These are phyloP conservation scores for Spinacia oleracea DNA, from an alignment of 179 eudicot species.

Conservation along the genomic window DNA sequence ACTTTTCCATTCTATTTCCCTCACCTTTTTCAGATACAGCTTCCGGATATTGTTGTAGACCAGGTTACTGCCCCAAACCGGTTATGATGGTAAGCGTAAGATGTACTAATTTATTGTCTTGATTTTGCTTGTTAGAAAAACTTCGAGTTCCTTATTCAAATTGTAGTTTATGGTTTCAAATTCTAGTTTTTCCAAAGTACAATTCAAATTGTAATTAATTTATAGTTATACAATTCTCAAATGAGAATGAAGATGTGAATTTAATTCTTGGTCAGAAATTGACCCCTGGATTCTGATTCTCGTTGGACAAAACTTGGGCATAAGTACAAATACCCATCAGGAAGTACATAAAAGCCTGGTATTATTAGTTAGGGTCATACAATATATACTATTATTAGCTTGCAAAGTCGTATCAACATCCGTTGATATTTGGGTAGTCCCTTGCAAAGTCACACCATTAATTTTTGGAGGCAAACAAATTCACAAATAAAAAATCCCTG, in stretches of 20 bases:
- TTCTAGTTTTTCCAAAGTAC: too few relatives aligned
- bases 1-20: too few relatives aligned
- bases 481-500: not conserved
- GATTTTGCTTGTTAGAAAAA: not conserved
- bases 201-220: not conserved
- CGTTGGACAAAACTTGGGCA: not conserved
- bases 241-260: not conserved
- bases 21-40: too few relatives aligned
- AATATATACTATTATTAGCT: too few relatives aligned
- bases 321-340: not conserved
- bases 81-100: too few relatives aligned
- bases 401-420: not conserved
- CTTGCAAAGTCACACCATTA: not conserved
- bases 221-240: not conserved
- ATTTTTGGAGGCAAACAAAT: not conserved
- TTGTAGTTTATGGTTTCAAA: not conserved
- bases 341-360: not conserved
- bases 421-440: not conserved
- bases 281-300: not conserved
- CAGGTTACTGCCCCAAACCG: too few relatives aligned
- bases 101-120: too few relatives aligned
- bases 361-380: too few relatives aligned
- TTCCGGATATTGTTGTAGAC: too few relatives aligned
- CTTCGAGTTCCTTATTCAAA: not conserved
- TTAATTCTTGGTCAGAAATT: not conserved